These are phyloP conservation scores for Lachnellula subtilissima DNA, from an alignment of 2,329 filamentous ascomycete species.

Conservation along the genomic window DNA sequence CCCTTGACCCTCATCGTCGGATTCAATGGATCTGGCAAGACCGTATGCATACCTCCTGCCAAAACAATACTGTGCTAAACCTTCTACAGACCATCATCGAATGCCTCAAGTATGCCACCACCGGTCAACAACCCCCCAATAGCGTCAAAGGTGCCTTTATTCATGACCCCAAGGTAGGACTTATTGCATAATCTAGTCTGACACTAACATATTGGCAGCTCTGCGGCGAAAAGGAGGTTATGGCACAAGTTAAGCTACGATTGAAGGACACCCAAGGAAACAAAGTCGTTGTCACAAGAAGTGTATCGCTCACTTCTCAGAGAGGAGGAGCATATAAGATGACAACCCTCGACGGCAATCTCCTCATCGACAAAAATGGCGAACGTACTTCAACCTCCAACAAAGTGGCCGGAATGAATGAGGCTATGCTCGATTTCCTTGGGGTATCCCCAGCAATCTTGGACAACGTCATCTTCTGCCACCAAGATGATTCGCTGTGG, in stretches of 20 bases:
- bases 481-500: slow-evolving; percentile 97
- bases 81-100: slow-evolving; percentile 80
- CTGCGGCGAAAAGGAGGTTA: slow-evolving; percentile 78
- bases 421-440: slow-evolving; percentile 77
- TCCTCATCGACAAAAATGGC: slow-evolving; percentile 72
- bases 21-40: slow-evolving; percentile 96
- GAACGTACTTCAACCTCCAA: slow-evolving; percentile 76
- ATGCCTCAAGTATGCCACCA: slow-evolving; percentile 96
- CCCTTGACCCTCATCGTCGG: slow-evolving; percentile 95
- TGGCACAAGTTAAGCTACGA: slow-evolving; percentile 85
- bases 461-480: slow-evolving; percentile 95
- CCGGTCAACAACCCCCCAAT: slow-evolving; percentile 88
- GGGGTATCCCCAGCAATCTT: slow-evolving; percentile 88
- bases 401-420: slow-evolving; percentile 74
- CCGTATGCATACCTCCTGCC: slow-evolving; percentile 40
- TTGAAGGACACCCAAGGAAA: slow-evolving; percentile 76
- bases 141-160: slow-evolving; percentile 88
- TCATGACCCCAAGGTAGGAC: slow-evolving; percentile 79
- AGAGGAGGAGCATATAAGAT: slow-evolving; percentile 69
- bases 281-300: slow-evolving; percentile 78
- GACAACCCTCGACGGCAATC: slow-evolving; percentile 69
- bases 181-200: slow-evolving; percentile 4
- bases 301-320: slow-evolving; percentile 79
- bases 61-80: slow-evolving; percentile 9
- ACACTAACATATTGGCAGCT: slow-evolving; percentile 43